Conservation (phyloP, 176 grass and related monocot species). For the Cenchrus fungigraminus region DNA sequence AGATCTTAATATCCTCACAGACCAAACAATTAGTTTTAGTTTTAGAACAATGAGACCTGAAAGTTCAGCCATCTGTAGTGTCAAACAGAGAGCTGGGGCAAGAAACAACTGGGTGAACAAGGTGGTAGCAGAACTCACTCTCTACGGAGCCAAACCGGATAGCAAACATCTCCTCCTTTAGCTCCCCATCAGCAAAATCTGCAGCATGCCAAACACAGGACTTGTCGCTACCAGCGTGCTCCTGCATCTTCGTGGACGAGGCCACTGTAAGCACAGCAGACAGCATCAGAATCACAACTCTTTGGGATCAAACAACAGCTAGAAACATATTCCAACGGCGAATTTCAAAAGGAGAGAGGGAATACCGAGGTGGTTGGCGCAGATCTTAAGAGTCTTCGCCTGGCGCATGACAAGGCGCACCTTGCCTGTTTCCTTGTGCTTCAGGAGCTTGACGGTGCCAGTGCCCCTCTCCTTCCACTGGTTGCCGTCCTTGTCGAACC, state of each 20-base stretch:
- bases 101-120: not conserved
- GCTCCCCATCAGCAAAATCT: constrained; percentile 79
- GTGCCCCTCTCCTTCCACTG: constrained; percentile 76
- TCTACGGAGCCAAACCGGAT: constrained; percentile 85
- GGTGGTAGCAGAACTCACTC: constrained; percentile 50
- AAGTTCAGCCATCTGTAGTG: not conserved
- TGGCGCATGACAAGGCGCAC: constrained; percentile 84
- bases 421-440: constrained; percentile 67
- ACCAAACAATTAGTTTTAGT: not conserved
- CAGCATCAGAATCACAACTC: not conserved
- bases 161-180: constrained; percentile 84
- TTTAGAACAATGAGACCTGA: not conserved
- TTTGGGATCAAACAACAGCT: not conserved
- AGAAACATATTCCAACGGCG: not conserved
- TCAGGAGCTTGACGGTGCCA: constrained; percentile 68
- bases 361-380: constrained; percentile 60
- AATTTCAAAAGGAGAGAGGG: not conserved
- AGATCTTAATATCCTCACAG: not conserved
- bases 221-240: constrained; percentile 83
- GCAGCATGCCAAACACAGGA: constrained; percentile 83
- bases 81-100: not conserved
- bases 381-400: constrained; percentile 74
- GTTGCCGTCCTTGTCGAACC: constrained; percentile 67
- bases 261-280: constrained; percentile 47
- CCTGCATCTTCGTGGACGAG: constrained; percentile 74